phyloP scores from a whole-genome alignment of 2,329 filamentous ascomycete species.

The Pseudogymnoascus sp. region DNA sequence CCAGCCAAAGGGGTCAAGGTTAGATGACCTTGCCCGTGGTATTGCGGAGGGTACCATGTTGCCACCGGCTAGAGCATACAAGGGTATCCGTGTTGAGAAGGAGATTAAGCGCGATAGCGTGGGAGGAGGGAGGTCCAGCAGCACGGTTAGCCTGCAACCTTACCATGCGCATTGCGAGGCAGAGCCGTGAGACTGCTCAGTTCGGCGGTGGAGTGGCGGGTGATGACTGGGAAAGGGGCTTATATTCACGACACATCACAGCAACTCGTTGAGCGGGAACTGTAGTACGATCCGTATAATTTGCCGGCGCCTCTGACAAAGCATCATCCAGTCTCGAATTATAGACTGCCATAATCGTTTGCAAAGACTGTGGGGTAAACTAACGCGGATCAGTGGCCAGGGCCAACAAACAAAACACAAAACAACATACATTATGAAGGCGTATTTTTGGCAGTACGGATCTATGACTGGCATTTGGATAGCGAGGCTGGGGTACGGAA shows the following conservation, averaged over 20 bases:
- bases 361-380: background rate
- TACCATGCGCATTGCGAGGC: background rate
- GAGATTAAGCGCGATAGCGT: background rate
- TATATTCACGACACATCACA: background rate
- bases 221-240: background rate
- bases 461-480: background rate
- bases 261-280: background rate
- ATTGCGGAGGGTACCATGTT: constrained; percentile 40
- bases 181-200: background rate
- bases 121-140: background rate
- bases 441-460: background rate
- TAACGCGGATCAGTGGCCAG: background rate
- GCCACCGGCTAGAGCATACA: background rate
- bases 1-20: constrained; percentile 33
- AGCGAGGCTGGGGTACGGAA: background rate
- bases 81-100: background rate
- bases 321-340: background rate
- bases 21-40: constrained; percentile 40
- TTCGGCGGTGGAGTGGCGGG: background rate
- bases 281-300: background rate
- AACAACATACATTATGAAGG: background rate
- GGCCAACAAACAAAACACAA: background rate
- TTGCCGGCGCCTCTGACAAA: background rate
- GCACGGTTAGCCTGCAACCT: background rate
- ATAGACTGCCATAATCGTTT: background rate